Conservation (phyloP, 2,329 filamentous ascomycete genomes). For the Penicillium frequentans region DNA sequence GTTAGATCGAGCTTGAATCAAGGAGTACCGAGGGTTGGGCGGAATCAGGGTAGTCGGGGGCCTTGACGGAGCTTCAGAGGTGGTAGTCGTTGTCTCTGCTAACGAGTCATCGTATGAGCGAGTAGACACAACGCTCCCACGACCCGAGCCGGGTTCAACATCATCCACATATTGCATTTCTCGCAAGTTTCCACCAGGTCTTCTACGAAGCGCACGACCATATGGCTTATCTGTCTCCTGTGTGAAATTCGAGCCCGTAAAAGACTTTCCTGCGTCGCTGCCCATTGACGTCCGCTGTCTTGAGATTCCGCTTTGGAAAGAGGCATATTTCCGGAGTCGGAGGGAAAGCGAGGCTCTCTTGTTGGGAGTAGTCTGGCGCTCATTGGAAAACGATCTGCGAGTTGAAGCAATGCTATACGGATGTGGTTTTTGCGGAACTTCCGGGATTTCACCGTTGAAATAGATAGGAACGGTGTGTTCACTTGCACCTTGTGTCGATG, state of each 20-base stretch:
- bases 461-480: conserved; percentile 24
- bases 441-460: conserved; percentile 24
- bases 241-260: conserved; percentile 12
- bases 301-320: conserved; percentile 45
- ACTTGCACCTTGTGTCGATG: conserved; percentile 18
- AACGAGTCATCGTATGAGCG: conserved; percentile 35
- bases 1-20: conserved; percentile 55
- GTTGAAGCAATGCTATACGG: conserved; percentile 18
- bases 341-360: conserved; percentile 33
- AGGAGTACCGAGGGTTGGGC: conserved; percentile 39
- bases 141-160: conserved; percentile 46
- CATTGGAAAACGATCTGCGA: conserved; percentile 30
- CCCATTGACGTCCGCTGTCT: conserved; percentile 28
- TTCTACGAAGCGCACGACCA: conserved; percentile 63
- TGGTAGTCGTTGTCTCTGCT: conserved; percentile 18
- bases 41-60: conserved; percentile 29
- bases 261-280: conserved; percentile 24
- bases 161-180: conserved; percentile 67
- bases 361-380: conserved; percentile 22
- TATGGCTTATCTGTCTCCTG: conserved; percentile 26
- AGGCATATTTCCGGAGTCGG: conserved; percentile 46
- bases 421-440: conserved; percentile 11
- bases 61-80: conserved; percentile 19
- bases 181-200: conserved; percentile 73
- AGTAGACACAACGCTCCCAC: conserved; percentile 38